Evolutionary conservation across 805 yeast species (phyloP).

Genomic region (Candida khao-thaluensis): DNA sequence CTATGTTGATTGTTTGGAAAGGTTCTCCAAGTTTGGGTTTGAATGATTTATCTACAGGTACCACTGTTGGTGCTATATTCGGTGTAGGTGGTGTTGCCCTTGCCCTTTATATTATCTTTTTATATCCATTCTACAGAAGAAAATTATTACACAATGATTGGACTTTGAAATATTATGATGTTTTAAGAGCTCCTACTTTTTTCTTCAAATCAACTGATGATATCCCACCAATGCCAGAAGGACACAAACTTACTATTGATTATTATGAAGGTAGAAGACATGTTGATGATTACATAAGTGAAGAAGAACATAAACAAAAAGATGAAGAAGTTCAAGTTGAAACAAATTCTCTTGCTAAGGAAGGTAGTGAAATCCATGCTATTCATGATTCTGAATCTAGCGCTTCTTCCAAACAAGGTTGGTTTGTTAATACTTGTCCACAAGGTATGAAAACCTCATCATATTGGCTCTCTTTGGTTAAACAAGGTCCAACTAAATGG

Average conservation of each 20-base stretch:
- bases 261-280: constrained; percentile 63
- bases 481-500: constrained; percentile 54
- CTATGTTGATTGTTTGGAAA: constrained; percentile 79
- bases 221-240: constrained; percentile 68
- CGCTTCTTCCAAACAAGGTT: neutral
- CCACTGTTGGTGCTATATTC: constrained; percentile 57
- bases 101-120: constrained; percentile 49
- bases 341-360: constrained; percentile 11
- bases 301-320: constrained; percentile 3
- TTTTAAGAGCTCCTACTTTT: constrained; percentile 54
- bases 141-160: constrained; percentile 61
- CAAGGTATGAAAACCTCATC: constrained; percentile 32
- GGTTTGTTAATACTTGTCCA: constrained; percentile 12
- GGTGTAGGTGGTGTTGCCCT: constrained; percentile 65
- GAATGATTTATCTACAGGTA: constrained; percentile 49
- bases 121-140: constrained; percentile 63
- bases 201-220: constrained; percentile 54
- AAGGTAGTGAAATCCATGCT: constrained; percentile 9
- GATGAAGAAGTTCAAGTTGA: constrained; percentile 13
- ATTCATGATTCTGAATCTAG: constrained; percentile 3
- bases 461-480: constrained; percentile 41
- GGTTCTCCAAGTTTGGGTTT: constrained; percentile 71
- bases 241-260: constrained; percentile 54
- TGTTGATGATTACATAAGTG: constrained; percentile 18
- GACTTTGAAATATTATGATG: constrained; percentile 59